phyloP scores from a whole-genome alignment of 306 rosid genomes.

The Trifolium repens region DNA sequence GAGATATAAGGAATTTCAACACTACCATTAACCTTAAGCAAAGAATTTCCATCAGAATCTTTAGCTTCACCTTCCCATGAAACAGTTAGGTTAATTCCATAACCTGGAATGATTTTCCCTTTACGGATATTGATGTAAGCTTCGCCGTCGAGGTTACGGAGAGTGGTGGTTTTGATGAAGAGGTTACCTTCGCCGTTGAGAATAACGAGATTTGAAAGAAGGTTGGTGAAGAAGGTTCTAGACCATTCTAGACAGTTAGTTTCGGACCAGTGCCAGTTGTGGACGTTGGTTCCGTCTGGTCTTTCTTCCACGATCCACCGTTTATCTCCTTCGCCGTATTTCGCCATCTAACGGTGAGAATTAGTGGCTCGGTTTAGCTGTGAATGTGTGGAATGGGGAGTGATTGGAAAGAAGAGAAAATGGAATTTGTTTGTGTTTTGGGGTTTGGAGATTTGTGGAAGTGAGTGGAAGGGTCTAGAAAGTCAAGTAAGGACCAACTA shows the following conservation, averaged over 20 bases:
- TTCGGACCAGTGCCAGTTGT: constrained; percentile 99
- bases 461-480: constrained; percentile 71
- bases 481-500: no score
- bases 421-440: no score
- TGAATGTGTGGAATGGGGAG: not conserved
- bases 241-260: constrained; percentile 94
- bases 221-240: constrained; percentile 62
- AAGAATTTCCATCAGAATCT: constrained; percentile 58
- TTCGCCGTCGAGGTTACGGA: constrained; percentile 76
- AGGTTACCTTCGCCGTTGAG: constrained; percentile 75
- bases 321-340: constrained; percentile 92
- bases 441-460: constrained; percentile 44
- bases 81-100: constrained; percentile 70
- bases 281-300: constrained; percentile 92
- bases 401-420: no score
- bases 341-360: constrained; percentile 57
- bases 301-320: constrained; percentile 98
- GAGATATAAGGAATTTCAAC: constrained; percentile 89
- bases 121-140: constrained; percentile 92
- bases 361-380: not conserved
- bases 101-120: constrained; percentile 93
- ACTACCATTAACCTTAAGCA: constrained; percentile 75
- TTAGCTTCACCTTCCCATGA: constrained; percentile 90
- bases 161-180: constrained; percentile 57
- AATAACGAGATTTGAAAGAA: constrained; percentile 62